These are phyloP conservation scores for Paratinospora sagittata DNA, from an alignment of 164 flowering plant genomes.

Conservation along the genomic window DNA sequence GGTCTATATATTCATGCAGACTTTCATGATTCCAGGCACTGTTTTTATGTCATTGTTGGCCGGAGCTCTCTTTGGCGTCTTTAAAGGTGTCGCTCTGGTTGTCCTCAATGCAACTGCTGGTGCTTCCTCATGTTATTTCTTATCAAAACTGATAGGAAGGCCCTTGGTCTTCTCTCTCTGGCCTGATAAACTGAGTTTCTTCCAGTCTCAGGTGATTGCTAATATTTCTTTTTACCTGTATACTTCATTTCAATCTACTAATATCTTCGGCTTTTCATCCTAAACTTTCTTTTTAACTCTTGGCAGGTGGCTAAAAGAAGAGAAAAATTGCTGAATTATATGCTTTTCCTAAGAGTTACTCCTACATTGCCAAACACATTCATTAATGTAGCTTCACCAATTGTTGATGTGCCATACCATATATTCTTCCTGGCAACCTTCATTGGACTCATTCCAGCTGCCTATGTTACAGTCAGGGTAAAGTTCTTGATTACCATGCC, in stretches of 20 bases:
- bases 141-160: conserved; percentile 75
- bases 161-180: conserved; percentile 74
- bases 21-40: conserved; percentile 98
- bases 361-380: conserved; percentile 96
- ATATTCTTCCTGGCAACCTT: conserved; percentile 76
- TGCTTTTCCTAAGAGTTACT: conserved; percentile 91
- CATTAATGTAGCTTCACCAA: conserved; percentile 92
- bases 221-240: background rate
- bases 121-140: conserved; percentile 93
- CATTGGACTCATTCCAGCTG: conserved; percentile 91
- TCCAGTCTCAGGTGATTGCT: conserved; percentile 70
- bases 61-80: conserved; percentile 89
- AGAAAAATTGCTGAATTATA: conserved; percentile 69
- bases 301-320: conserved; percentile 79
- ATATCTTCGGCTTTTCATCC: background rate
- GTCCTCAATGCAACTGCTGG: conserved; percentile 93
- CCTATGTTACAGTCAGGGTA: conserved; percentile 94
- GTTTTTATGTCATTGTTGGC: conserved; percentile 96
- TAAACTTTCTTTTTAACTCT: conserved; percentile 5
- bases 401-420: conserved; percentile 88
- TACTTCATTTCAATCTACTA: background rate
- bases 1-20: conserved; percentile 95
- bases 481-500: background rate
- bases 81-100: conserved; percentile 79
- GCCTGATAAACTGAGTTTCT: conserved; percentile 38